Base-by-base conservation (phyloP, 176 grass and related monocot species). In the Juncus effusus region DNA sequence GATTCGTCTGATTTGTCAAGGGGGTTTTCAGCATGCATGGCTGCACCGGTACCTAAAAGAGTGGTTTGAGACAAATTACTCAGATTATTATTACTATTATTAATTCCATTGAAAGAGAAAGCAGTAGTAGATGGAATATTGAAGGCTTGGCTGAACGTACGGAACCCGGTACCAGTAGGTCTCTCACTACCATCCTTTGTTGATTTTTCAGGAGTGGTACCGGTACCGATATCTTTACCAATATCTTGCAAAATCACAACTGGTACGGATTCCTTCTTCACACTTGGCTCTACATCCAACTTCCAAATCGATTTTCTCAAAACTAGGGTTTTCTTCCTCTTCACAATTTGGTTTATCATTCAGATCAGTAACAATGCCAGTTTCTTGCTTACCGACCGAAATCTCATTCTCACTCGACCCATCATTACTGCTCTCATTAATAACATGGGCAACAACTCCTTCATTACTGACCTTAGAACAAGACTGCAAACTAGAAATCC, bases 391-490 rank as follows among this genome's bases (percentile, higher is more conserved):
- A 62, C 55, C 72, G 62, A 40, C 44, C 13, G 65, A 76, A 56
- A 28, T 56, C 10, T 78, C 63, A 40, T n/a, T 12, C n/a, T 79
- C 44, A 42, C 50, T 59, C 47, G 61, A 38, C 37, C 72, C 42
- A 65, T 79, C 64, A 47, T 38, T 54, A 74, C 38, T 54, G 51
- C 15, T 63, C 2, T 13, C 57, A 40, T 11, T 81, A n/a, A 7
- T 63, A 63, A n/a, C 60, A 60, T 74, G 13, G 35, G 54, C 75
- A 74, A 55, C 75, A 79, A 69, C 51, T 3, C 11, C 69, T 36
- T 80, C 76, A 28, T 28, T 28, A 73, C 51, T 61, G 6, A 69
- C 59, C 71, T 87, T 78, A 3, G 79, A 82, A 44, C 84, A 87
- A 36, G 79, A 79, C 14, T 82, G 84, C 4, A 72, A 72, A 50